Base-by-base conservation (phyloP, 2,329 filamentous ascomycete species). In the Cladophialophora chaetospira region DNA sequence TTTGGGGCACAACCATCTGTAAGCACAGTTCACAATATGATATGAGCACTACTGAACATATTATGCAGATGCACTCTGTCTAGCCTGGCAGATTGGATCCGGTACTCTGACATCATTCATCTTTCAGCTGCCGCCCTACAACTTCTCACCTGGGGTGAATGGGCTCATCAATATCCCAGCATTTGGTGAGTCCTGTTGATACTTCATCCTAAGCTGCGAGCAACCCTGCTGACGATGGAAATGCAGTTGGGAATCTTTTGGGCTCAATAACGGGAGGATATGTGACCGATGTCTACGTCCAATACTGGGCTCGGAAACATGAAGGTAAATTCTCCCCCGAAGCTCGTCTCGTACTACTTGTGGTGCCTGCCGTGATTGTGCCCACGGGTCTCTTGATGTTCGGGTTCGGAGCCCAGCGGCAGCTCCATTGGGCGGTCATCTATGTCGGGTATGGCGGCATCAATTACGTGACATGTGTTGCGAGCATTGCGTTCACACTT, bases 201-300 rank as follows among this genome's bases (percentile, higher is more conserved):
- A 17, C 1, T 3, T 31, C 36, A 13, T 5, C 15, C 29, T 5
- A 25, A 19, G 6, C 11, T 9, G 9, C 5, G 4, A 43, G 13
- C 38, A 5, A 15, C 19, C 19, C 26, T 15, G 15, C 19, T n/a
- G n/a, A n/a, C n/a, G n/a, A n/a, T n/a, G n/a, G n/a, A n/a, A n/a
- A n/a, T n/a, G n/a, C n/a, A 53, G 42, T 57, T 17, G 54, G 48
- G 17, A 57, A 47, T 21, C 17, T 57, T n/a, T n/a, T 47, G 3
- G 54, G 54, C 4, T 28, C 38, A 6, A n/a, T 52, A 5, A 10
- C n/a, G n/a, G 54, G 54, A 4, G 54, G 54, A 5, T 3, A 36
- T 4, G 17, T 52, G 3, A 57, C 46, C n/a, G 54, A 57, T 25
- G 5, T 36, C 9, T 45, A 21, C 10, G 36, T 26, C 3, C 23